Percentiles rank a stretch among this genome's conserved stretches.
Conservation (phyloP, 805 yeast species). For the Yamadazyma kitorensis region DNA sequence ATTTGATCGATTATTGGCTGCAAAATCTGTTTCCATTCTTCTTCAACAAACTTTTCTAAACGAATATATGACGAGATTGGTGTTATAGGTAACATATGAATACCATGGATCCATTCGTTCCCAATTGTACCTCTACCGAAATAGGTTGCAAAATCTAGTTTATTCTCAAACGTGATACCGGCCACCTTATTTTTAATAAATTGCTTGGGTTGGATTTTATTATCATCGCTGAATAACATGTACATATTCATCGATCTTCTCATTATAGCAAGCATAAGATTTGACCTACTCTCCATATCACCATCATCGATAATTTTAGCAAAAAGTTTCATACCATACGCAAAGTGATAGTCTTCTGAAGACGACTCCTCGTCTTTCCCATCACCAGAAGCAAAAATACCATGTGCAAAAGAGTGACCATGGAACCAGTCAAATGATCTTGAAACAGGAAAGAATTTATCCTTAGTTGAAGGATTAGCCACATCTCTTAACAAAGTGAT, state of each 20-base stretch:
- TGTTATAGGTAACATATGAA: slow-evolving; percentile 73
- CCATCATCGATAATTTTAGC: slow-evolving; percentile 53
- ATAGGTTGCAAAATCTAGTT: slow-evolving; percentile 69
- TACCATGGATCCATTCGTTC: slow-evolving; percentile 71
- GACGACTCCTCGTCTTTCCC: slow-evolving; percentile 76
- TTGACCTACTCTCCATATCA: slow-evolving; percentile 52
- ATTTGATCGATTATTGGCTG: slow-evolving; percentile 43
- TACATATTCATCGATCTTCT: slow-evolving; percentile 52
- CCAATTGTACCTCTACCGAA: slow-evolving; percentile 61
- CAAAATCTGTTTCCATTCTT: slow-evolving; percentile 62
- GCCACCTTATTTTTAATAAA: slow-evolving; percentile 64
- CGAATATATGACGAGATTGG: slow-evolving; percentile 64
- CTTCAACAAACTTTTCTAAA: slow-evolving; percentile 48
- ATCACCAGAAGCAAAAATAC: slow-evolving; percentile 66
- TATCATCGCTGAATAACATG: slow-evolving; percentile 52
- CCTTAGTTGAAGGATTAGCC: slow-evolving; percentile 55
- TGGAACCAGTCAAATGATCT: slow-evolving; percentile 72
- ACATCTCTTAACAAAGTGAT: slow-evolving; percentile 62
- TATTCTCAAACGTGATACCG: slow-evolving; percentile 73
- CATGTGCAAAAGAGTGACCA: slow-evolving; percentile 81
- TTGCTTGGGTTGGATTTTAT: slow-evolving; percentile 53
- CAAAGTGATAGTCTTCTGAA: slow-evolving; percentile 72
- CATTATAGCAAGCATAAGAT: slow-evolving; percentile 60
- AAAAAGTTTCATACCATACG: slow-evolving; percentile 66
- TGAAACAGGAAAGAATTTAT: slow-evolving; percentile 59